Conservation (phyloP, 2,329 filamentous ascomycete genomes). For the Penicillium freii region DNA sequence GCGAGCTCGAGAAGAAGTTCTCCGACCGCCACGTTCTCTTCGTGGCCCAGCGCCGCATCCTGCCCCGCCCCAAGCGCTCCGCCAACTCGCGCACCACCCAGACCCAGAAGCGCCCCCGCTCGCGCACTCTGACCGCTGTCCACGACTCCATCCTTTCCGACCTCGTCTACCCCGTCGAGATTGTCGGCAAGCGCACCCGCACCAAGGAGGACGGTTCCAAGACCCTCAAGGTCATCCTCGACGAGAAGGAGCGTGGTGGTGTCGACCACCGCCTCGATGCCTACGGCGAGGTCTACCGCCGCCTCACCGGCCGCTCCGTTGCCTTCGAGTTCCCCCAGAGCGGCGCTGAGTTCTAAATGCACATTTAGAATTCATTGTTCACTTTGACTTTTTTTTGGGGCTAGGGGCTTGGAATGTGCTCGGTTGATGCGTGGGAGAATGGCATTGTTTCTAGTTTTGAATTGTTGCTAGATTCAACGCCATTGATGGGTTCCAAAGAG, state of each 20-base stretch:
- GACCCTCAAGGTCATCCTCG: constrained; percentile 96
- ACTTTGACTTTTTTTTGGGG: constrained; percentile 25
- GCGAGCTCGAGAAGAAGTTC: constrained; percentile 99
- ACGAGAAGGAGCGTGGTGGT: constrained; percentile 99
- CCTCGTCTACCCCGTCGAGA: constrained; percentile 99
- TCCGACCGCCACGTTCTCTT: constrained; percentile 99
- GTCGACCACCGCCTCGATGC: constrained; percentile 99
- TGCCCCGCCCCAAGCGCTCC: constrained; percentile 97
- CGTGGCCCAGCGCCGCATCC: constrained; percentile 97
- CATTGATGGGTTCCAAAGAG: constrained; percentile 27
- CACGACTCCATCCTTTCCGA: constrained; percentile 98
- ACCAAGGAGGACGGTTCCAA: constrained; percentile 99
- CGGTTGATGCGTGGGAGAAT: constrained; percentile 27
- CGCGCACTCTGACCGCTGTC: constrained; percentile 95
- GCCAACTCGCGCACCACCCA: constrained; percentile 93
- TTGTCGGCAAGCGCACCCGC: constrained; percentile 97
- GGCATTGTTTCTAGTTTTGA: constrained; percentile 28
- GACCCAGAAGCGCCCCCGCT: constrained; percentile 98
- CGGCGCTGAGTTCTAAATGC: constrained; percentile 74
- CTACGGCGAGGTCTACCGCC: constrained; percentile 99
- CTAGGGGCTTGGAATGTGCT: constrained; percentile 23
- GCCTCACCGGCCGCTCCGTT: constrained; percentile 92
- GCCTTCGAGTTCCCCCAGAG: constrained; percentile 98
- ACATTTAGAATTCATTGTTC: constrained; percentile 15
- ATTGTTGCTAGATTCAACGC: constrained; percentile 29